A percentile compares a stretch with the other conserved stretches of the same genome.
phyloP scores from a whole-genome alignment of 805 yeast genomes.

The Yarrowia sp. region DNA sequence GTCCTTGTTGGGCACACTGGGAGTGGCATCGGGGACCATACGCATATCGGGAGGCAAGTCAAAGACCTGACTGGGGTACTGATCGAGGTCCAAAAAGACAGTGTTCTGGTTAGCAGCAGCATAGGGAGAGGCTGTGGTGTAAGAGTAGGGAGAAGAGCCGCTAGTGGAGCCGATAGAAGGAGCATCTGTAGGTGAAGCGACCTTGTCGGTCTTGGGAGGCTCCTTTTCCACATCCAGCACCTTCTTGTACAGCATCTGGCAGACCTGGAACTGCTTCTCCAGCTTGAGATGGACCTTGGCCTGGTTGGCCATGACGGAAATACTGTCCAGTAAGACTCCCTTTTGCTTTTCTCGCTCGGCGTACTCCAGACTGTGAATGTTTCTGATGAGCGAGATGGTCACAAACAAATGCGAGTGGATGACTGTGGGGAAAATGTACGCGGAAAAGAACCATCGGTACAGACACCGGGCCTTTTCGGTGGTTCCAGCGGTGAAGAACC shows the following conservation, averaged over 20 bases:
- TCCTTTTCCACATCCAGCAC: constrained; percentile 6
- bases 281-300: constrained; percentile 16
- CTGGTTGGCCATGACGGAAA: constrained; percentile 14
- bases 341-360: constrained; percentile 13
- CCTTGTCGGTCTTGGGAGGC: constrained; percentile 7
- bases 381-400: constrained; percentile 8
- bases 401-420: constrained; percentile 26
- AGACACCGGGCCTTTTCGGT: constrained; percentile 5
- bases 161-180: not conserved
- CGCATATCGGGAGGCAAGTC: constrained; percentile 12
- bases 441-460: constrained; percentile 25
- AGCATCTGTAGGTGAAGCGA: not conserved
- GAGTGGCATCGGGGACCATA: not conserved
- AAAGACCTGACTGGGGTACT: constrained; percentile 13
- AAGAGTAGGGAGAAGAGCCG: constrained; percentile 1
- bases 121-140: not conserved
- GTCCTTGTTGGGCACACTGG: constrained; percentile 16
- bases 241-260: constrained; percentile 22
- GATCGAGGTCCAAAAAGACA: not conserved
- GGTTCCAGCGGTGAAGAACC: constrained; percentile 19
- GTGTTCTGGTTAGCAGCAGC: constrained; percentile 24
- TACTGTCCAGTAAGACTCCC: not conserved
- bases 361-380: constrained; percentile 14
- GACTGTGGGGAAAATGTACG: constrained; percentile 15
- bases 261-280: constrained; percentile 10